Base-by-base conservation (phyloP, 2,329 filamentous ascomycete genomes). In the Domatiomyces catenatus region DNA sequence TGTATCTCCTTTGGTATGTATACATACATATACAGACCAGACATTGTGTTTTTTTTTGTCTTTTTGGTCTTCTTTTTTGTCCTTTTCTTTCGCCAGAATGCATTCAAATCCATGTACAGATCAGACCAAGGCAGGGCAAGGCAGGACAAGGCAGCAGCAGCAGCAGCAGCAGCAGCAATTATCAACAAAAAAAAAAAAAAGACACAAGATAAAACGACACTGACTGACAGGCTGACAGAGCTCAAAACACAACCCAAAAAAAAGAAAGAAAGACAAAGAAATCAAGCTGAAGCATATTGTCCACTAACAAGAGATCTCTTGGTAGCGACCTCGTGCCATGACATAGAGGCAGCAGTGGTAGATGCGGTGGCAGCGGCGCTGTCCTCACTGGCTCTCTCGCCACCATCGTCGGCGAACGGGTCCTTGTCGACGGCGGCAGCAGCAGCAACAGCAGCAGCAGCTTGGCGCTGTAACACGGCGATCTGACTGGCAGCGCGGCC, bases 281-380 rank as follows among this genome's bases (percentile, higher is more conserved):
- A 15, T 62, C 56, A 71, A 49, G 62, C 59, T 49, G 78, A 77
- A 60, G 85, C 78, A 65, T 92, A 94, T 67, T 82, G 84, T 46
- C 86, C 86, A 62, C 79, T 81, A 20, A 84, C 74, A 57, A 92
- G 64, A 68, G 82, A 89, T 66, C 77, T 78, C 49, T 74, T 69
- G 4, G 76, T 72, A 8, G 79, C 77, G 39, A 93, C 75, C 42
- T 80, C 76, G 24, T 75, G 75, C 87, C 86, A 94, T 28, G 53
- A 67, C 59, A 60, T 59, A 8, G 54, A 58, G 12, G 65, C 61
- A 6, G 22, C 22, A 46, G 63, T 60, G 24, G 63, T 56, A 48
- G 60, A 50, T 19, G 56, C 42, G 18, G 56, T 56, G 10, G 52
- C 60, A 56, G 60, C 59, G 17, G 18, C 44, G n/a, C 20, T 46